Base-by-base conservation (phyloP, 352 stramenopile species). In the Aphanomyces invadans region DNA sequence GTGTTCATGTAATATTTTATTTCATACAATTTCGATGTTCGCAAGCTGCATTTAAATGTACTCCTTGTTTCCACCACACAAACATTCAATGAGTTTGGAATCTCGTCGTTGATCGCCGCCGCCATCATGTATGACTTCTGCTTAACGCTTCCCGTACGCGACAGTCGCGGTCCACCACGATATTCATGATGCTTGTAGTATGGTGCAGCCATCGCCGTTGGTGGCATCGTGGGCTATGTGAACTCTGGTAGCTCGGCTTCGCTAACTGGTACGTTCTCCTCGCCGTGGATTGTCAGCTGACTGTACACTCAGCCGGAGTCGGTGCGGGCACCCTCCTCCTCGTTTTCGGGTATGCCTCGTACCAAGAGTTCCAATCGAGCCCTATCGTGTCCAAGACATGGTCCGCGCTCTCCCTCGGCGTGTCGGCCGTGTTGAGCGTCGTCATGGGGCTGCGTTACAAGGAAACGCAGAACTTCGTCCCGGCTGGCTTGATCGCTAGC, bases 81-180 rank as follows among this genome's bases (percentile, higher is more conserved):
- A 11, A 54, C 46, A 54, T 54, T 23, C 21, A 25, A 31, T 54
- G 15, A 31, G 11, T 12, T 54, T 54, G 26, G 1, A 15, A 54
- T 54, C 21, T 29, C 26, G 10, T 25, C 10, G 15, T 54, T 54
- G 11, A 12, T n/a, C n/a, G n/a, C 46, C 26, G 46, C n/a, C 29
- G 26, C 12, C 15, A 69, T 25, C 46, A 90, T 93, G 84, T 91
- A 93, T 74, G 84, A 93, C 79, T 93, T 93, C 68, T 93, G 84
- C 76, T 75, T 93, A 55, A 93, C 84, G 65, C 76, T 93, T 65
- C 84, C 84, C 51, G 84, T 93, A 81, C 70, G 81, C 79, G 55
- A n/a, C 26, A 31, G 45, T 21, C 39, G 42, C n/a, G 11, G 46
- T 25, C 15, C n/a, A 25, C 21, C 46, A 29, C 21, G 10, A 54